phyloP scores from a whole-genome alignment of 345 rosid genomes.

The Schrenkiella parvula region DNA sequence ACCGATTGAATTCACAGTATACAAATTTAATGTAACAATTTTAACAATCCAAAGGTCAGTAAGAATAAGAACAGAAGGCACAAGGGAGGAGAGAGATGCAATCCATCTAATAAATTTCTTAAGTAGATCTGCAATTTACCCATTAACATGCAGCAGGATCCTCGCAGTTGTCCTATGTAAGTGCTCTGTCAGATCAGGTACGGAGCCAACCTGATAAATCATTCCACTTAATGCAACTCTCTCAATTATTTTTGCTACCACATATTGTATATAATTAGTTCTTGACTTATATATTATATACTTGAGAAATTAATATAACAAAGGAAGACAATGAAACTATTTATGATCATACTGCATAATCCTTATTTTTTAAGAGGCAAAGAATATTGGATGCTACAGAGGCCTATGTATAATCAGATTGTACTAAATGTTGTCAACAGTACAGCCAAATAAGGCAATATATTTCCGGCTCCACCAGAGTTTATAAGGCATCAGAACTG shows the following conservation, averaged over 20 bases:
- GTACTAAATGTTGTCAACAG: background rate
- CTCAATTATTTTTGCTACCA: constrained; percentile 14
- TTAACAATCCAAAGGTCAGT: background rate
- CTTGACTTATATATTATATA: background rate
- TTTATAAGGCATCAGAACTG: background rate
- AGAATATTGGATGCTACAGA: constrained; percentile 9
- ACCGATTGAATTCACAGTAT: background rate
- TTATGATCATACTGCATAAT: constrained; percentile 3
- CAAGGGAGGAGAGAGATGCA: background rate
- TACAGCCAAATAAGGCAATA: background rate
- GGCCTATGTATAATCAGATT: background rate
- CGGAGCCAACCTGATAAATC: constrained; percentile 75
- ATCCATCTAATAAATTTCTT: background rate
- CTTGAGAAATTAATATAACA: background rate
- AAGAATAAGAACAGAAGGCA: background rate
- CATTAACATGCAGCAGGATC: constrained; percentile 79
- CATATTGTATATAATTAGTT: constrained; percentile 3
- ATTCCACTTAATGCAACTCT: constrained; percentile 23
- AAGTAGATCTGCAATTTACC: constrained; percentile 49
- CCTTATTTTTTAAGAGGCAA: background rate
- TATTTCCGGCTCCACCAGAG: background rate
- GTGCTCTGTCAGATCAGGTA: constrained; percentile 70
- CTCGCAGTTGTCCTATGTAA: constrained; percentile 91
- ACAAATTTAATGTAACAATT: background rate
- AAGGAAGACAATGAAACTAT: constrained; percentile 1